These are phyloP conservation scores for Solanum rostratum DNA, from an alignment of 257 asterid genomes.

Conservation along the genomic window DNA sequence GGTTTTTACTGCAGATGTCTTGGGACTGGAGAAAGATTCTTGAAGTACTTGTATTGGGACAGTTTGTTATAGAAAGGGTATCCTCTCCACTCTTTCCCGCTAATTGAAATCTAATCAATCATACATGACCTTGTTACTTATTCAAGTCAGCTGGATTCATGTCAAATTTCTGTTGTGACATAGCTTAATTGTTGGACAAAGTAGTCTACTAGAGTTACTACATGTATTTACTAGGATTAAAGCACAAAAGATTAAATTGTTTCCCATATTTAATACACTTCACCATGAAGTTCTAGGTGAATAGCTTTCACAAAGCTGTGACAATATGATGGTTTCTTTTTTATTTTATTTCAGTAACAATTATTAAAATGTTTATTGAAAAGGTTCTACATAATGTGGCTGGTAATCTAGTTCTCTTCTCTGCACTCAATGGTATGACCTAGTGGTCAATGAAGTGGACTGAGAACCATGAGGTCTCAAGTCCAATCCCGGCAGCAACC, in stretches of 20 bases:
- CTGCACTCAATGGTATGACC: neutral
- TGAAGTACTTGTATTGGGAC: constrained; percentile 89
- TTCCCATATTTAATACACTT: neutral
- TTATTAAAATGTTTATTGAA: neutral
- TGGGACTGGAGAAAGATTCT: constrained; percentile 99
- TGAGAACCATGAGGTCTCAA: neutral
- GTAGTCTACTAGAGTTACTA: neutral
- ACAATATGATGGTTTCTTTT: neutral
- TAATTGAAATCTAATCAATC: neutral
- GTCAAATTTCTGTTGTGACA: neutral
- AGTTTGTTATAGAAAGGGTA: constrained; percentile 94
- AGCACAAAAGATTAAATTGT: neutral
- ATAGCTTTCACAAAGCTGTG: neutral
- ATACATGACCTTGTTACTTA: neutral
- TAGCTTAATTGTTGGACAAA: neutral
- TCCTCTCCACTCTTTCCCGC: neutral
- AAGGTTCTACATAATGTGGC: neutral
- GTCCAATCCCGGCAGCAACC: neutral
- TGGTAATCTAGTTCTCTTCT: neutral
- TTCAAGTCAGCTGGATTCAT: neutral
- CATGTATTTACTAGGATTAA: neutral
- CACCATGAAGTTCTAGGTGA: neutral
- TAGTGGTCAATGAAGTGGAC: too few relatives aligned
- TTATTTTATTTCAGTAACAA: neutral
- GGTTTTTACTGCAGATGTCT: constrained; percentile 52